A percentile compares a stretch with the other conserved stretches of the same genome.
phyloP scores from a whole-genome alignment of 306 rosid species.

The Comarum palustre region DNA sequence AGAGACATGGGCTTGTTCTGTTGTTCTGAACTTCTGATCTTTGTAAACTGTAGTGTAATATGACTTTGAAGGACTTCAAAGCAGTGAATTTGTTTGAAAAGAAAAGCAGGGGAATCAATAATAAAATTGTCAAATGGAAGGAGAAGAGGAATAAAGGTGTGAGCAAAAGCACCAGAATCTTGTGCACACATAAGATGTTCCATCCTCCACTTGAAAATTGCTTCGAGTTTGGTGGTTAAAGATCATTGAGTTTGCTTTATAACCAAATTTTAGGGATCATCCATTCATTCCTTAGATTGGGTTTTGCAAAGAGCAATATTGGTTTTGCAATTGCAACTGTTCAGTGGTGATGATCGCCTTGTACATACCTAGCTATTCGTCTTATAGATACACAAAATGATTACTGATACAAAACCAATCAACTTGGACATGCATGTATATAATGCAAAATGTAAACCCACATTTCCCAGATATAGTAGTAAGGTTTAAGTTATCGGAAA shows the following conservation, averaged over 20 bases:
- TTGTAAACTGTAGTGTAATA: conserved; percentile 1
- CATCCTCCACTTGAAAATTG: not conserved
- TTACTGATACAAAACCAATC: not conserved
- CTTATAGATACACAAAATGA: not conserved
- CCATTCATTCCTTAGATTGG: not conserved
- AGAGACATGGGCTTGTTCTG: not conserved
- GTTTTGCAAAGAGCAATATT: not conserved
- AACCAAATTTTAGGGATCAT: not conserved
- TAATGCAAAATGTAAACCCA: not conserved
- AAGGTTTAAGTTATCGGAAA: not conserved
- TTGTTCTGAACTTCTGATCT: not conserved
- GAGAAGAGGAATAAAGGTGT: conserved; percentile 24
- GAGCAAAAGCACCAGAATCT: conserved; percentile 13
- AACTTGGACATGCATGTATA: conserved; percentile 1
- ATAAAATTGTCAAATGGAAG: not conserved
- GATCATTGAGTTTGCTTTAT: not conserved
- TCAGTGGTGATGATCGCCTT: not conserved
- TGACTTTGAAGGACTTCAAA: not conserved
- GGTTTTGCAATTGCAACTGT: not conserved
- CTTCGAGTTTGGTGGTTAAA: not conserved
- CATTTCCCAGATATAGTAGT: not conserved
- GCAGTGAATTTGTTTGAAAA: not conserved
- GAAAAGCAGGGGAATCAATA: not conserved
- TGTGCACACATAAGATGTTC: not conserved
- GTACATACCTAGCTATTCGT: not conserved